These are phyloP conservation scores for Catharanthus roseus DNA, from an alignment of 257 asterid species.

Conservation along the genomic window DNA sequence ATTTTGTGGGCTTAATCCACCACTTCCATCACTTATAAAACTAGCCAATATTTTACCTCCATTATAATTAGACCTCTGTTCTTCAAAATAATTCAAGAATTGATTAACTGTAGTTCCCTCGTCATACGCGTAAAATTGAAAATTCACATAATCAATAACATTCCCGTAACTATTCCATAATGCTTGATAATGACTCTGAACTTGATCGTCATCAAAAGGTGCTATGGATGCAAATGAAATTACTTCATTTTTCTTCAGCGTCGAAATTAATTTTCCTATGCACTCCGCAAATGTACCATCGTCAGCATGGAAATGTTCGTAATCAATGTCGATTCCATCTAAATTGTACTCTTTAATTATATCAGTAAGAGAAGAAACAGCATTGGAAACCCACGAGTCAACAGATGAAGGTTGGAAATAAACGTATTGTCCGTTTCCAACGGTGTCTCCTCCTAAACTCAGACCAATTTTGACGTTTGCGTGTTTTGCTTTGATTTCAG, in stretches of 20 bases:
- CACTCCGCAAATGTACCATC: constrained; percentile 45
- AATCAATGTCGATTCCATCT: constrained; percentile 72
- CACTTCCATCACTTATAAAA: constrained; percentile 52
- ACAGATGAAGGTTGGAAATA: constrained; percentile 49
- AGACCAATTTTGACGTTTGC: constrained; percentile 52
- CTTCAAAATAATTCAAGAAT: constrained; percentile 41
- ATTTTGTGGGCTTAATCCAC: constrained; percentile 49
- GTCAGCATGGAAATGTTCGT: constrained; percentile 57
- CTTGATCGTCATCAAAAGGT: constrained; percentile 53
- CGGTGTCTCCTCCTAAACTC: constrained; percentile 76
- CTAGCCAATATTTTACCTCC: constrained; percentile 66
- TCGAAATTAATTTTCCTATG: constrained; percentile 42
- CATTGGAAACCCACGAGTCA: constrained; percentile 67
- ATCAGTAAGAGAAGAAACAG: constrained; percentile 54
- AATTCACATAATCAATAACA: constrained; percentile 61
- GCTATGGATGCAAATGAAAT: constrained; percentile 78
- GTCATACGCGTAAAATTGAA: constrained; percentile 76
- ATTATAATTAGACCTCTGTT: constrained; percentile 39
- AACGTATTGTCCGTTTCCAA: constrained; percentile 35
- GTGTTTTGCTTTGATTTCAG: constrained; percentile 39
- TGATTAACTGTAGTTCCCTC: constrained; percentile 52
- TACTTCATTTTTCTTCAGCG: constrained; percentile 42
- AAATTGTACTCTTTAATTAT: constrained; percentile 43
- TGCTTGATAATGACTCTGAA: constrained; percentile 61
- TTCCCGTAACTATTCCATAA: constrained; percentile 53